Evolutionary conservation across 805 yeast species (phyloP).

Genomic region (Starmera amethionina): DNA sequence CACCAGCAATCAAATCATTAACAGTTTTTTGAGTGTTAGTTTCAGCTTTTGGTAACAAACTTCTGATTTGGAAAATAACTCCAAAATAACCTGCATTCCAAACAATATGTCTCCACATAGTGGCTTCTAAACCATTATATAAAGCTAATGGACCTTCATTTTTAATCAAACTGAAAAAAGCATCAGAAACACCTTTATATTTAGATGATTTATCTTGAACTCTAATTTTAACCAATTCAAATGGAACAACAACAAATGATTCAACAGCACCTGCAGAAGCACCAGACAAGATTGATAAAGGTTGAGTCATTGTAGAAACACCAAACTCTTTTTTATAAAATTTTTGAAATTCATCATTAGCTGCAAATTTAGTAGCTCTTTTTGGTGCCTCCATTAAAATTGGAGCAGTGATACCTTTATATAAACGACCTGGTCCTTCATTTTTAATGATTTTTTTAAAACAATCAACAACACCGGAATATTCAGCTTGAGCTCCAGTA

Average conservation of each 20-base stretch:
- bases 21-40: constrained; percentile 64
- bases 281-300: constrained; percentile 84
- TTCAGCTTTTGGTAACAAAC: constrained; percentile 68
- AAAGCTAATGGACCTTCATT: constrained; percentile 74
- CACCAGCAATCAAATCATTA: constrained; percentile 85
- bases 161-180: constrained; percentile 58
- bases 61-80: constrained; percentile 78
- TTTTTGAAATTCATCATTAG: constrained; percentile 94
- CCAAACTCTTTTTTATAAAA: constrained; percentile 68
- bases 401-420: constrained; percentile 94
- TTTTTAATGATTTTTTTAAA: constrained; percentile 70
- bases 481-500: constrained; percentile 40
- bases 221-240: constrained; percentile 91
- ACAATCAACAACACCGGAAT: constrained; percentile 79
- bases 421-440: constrained; percentile 78
- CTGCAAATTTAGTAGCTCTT: constrained; percentile 97
- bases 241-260: constrained; percentile 94
- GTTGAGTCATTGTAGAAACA: constrained; percentile 60
- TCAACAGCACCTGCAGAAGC: constrained; percentile 98
- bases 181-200: constrained; percentile 80
- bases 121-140: constrained; percentile 93
- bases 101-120: constrained; percentile 90
- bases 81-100: constrained; percentile 99
- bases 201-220: constrained; percentile 81
- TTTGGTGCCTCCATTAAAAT: constrained; percentile 99